Conservation (phyloP, 257 asterid genomes). For the Solanum clarkiae region DNA sequence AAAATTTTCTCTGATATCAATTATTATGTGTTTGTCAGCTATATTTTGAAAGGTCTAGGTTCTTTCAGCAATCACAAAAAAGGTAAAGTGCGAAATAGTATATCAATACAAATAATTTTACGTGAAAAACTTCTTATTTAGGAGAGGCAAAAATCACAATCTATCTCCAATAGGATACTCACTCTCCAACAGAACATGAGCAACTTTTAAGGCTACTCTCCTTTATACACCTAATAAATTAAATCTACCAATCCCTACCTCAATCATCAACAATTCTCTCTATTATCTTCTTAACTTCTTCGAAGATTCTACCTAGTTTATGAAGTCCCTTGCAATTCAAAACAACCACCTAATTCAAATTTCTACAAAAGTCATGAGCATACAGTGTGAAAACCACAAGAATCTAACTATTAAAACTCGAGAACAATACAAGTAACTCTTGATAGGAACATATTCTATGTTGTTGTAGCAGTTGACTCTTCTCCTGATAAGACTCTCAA, state of each 20-base stretch:
- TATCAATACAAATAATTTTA: neutral
- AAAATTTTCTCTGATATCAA: too few relatives aligned
- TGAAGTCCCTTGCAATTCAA: neutral
- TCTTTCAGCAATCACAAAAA: neutral
- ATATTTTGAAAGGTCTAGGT: neutral
- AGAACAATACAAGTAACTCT: neutral
- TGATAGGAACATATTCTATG: neutral
- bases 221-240: neutral
- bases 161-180: neutral
- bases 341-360: neutral
- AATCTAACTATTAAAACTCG: neutral
- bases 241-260: neutral
- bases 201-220: neutral
- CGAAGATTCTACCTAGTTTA: neutral
- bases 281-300: neutral
- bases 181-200: neutral
- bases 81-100: neutral
- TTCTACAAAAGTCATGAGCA: neutral
- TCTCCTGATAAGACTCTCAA: neutral
- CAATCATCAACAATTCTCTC: neutral
- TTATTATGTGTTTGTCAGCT: too few relatives aligned
- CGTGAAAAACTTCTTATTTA: neutral
- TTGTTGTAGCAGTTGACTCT: neutral
- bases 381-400: neutral
- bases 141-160: neutral